Evolutionary conservation across 2,329 filamentous ascomycete genomes (phyloP), one percentile per base, ranked within the genome.

Genomic region (Aurifilum marmelostoma): DNA sequence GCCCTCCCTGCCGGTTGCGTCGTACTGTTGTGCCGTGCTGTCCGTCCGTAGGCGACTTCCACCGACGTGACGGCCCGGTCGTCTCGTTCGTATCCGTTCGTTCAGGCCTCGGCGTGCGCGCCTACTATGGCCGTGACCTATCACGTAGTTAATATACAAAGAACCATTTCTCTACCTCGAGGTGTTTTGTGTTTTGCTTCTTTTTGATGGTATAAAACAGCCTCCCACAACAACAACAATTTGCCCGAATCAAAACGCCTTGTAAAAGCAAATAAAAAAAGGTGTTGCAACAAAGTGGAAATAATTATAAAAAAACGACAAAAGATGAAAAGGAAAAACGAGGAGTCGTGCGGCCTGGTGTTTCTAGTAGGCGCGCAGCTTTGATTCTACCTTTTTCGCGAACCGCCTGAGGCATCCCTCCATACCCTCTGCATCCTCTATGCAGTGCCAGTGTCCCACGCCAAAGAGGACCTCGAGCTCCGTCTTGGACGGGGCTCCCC

Each of bases 361-460:
- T 39, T 58, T 58, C 60, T 68, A 70, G 47, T 63, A 70, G 14
- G 69, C 66, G 37, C 56, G 66, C 21, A 65, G 34, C 47, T 69
- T 71, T 43, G 37, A 43, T 64, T 69, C 69, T 71, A 71, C 69
- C 69, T 71, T 71, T 69, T 69, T 71, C 34, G 67, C 67, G 34
- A 71, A 71, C 64, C 69, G 63, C 67, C 68, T 69, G 11, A 71
- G 67, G 64, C 69, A 71, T 1, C 56, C 58, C 39, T 71, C 69
- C 69, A 64, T 66, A 27, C 69, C 67, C 3, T 71, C 69, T 47
- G 69, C 64, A 61, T 71, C 70, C 61, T 71, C 70, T 63, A 71
- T 54, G 66, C 68, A 68, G 63, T 71, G 70, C 70, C 70, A 71
- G 37, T 71, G 70, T 37, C 70, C 70, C 18, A 71, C 70, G 21